A percentile compares a stretch with the other conserved stretches of the same genome.
These are phyloP conservation scores for Striga hermonthica DNA, from an alignment of 305 asterid genomes.

Conservation along the genomic window DNA sequence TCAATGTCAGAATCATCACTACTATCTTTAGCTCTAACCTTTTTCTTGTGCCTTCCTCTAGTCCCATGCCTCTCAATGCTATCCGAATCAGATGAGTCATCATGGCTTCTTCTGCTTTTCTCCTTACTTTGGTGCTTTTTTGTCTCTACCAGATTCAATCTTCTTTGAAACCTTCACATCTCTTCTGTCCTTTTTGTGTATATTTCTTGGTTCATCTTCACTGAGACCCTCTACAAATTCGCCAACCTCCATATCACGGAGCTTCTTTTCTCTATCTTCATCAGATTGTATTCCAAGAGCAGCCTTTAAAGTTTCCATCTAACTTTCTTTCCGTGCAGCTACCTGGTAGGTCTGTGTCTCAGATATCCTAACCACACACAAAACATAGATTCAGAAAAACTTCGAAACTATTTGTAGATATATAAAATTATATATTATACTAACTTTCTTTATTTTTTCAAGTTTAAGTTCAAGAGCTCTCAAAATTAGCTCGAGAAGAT, in stretches of 20 bases:
- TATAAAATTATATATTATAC: too few species aligned
- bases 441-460: too few species aligned
- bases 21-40: conserved; percentile 26
- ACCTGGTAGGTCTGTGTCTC: conserved; percentile 85
- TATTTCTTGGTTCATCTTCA: conserved; percentile 39
- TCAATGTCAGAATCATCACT: conserved; percentile 53
- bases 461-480: too few species aligned
- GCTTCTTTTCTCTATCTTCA: conserved; percentile 47
- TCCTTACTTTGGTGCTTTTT: conserved; percentile 34
- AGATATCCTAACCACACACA: conserved; percentile 51
- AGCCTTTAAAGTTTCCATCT: conserved; percentile 81
- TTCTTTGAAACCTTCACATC: conserved; percentile 32
- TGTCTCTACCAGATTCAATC: conserved; percentile 36
- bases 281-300: conserved; percentile 78
- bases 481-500: too few species aligned
- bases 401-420: background rate
- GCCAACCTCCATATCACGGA: conserved; percentile 33
- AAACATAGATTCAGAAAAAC: conserved; percentile 13
- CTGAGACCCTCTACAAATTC: conserved; percentile 39
- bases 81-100: conserved; percentile 48
- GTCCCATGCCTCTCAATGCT: conserved; percentile 29
- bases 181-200: conserved; percentile 28
- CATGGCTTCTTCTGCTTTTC: conserved; percentile 33
- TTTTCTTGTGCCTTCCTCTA: conserved; percentile 30
- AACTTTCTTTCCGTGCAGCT: conserved; percentile 81